These are phyloP conservation scores for Phytophthora citrophthora DNA, from an alignment of 352 stramenopile species.

Conservation along the genomic window DNA sequence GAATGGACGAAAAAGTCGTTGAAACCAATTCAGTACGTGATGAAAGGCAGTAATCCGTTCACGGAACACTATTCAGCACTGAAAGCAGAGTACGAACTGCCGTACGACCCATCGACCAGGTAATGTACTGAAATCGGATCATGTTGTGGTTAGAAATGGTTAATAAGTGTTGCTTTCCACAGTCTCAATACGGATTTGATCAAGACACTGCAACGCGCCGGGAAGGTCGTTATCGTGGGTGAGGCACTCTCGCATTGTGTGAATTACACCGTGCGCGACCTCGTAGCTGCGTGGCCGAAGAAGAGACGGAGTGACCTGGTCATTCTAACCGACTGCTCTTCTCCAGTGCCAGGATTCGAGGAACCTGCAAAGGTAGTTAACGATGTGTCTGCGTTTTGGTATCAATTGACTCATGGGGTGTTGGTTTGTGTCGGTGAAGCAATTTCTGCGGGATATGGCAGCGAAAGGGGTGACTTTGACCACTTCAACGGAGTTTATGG, in stretches of 20 bases:
- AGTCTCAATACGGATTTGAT: conserved; percentile 86
- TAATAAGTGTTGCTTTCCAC: conserved; percentile 10
- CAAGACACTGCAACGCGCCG: conserved; percentile 68
- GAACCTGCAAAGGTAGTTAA: conserved; percentile 37
- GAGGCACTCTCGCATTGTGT: conserved; percentile 96
- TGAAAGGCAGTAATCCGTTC: neutral
- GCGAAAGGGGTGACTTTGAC: conserved; percentile 56
- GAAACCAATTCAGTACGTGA: neutral
- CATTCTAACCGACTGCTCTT: conserved; percentile 68
- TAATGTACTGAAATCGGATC: conserved; percentile 33
- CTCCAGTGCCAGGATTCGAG: conserved; percentile 63
- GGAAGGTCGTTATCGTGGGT: conserved; percentile 88
- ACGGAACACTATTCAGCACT: conserved; percentile 91
- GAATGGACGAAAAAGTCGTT: neutral
- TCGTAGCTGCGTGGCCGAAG: conserved; percentile 80
- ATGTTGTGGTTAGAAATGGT: conserved; percentile 58
- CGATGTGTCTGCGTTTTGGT: neutral
- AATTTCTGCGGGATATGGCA: conserved; percentile 64
- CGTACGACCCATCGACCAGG: conserved; percentile 54
- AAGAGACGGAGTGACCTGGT: conserved; percentile 60
- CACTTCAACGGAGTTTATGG: conserved; percentile 41
- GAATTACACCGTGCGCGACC: conserved; percentile 93
- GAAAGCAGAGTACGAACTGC: conserved; percentile 87
- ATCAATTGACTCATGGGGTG: neutral
- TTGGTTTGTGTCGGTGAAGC: conserved; percentile 14